Evolutionary conservation across 257 asterid genomes (phyloP).

Genomic region (Voacanga thouarsii): DNA sequence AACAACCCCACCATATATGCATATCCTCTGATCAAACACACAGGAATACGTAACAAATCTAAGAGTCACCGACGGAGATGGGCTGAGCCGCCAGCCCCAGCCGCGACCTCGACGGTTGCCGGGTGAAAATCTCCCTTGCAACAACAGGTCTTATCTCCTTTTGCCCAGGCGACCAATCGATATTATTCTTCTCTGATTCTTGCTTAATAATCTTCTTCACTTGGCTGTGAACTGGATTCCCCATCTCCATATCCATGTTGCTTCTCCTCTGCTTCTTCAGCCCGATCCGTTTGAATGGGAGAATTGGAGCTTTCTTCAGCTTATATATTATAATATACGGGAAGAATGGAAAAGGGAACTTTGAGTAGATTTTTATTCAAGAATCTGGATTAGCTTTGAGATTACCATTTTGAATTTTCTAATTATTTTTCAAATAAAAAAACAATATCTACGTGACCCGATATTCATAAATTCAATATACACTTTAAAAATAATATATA

Average conservation of each 20-base stretch:
- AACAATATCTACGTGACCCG: not conserved
- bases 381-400: too few relatives aligned
- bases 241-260: not conserved
- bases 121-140: constrained; percentile 18
- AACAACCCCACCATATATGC: too few relatives aligned
- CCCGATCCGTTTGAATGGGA: too few relatives aligned
- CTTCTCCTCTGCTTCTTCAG: not conserved
- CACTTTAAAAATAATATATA: too few relatives aligned
- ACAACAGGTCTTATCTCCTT: constrained; percentile 3
- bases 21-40: not conserved
- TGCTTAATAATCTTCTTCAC: constrained; percentile 36
- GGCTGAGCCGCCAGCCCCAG: constrained; percentile 23
- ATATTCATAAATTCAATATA: too few relatives aligned
- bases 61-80: constrained; percentile 18
- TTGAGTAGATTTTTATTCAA: too few relatives aligned
- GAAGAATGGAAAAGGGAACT: too few relatives aligned
- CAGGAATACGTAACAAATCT: not conserved
- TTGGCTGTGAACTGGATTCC: constrained; percentile 23
- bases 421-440: not conserved
- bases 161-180: constrained; percentile 16
- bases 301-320: not conserved
- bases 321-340: too few relatives aligned
- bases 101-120: constrained; percentile 34
- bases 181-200: constrained; percentile 24
- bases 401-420: too few relatives aligned